Conservation (phyloP, 176 grass and related monocot species). For the Hyparrhenia diplandra region DNA sequence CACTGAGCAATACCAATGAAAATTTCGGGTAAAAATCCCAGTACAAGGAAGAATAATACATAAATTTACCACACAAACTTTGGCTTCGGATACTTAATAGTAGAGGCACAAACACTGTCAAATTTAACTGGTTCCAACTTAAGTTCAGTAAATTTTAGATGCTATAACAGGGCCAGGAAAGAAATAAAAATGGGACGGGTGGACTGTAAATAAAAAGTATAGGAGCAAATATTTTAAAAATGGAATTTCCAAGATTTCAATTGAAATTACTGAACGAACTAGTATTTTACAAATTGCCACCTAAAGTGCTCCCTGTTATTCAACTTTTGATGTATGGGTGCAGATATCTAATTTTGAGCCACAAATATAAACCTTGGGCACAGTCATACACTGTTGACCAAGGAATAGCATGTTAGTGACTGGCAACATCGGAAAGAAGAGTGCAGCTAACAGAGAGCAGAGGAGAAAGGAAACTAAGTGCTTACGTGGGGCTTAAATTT, state of each 20-base stretch:
- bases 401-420: not conserved
- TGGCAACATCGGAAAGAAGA: not conserved
- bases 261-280: not conserved
- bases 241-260: not conserved
- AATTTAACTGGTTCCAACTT: not conserved
- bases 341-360: not conserved
- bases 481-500: slow-evolving; percentile 58
- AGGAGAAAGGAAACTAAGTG: not conserved
- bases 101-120: not conserved
- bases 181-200: not conserved
- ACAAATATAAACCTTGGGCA: not conserved
- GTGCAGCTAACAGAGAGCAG: no score
- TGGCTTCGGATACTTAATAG: not conserved
- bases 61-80: not conserved
- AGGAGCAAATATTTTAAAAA: not conserved
- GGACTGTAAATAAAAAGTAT: not conserved
- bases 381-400: not conserved
- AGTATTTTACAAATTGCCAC: not conserved
- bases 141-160: not conserved
- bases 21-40: not conserved
- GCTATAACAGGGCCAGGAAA: not conserved
- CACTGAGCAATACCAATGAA: not conserved
- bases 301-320: not conserved
- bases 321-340: not conserved
- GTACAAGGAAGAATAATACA: not conserved